Evolutionary conservation across 164 flowering plant genomes (phyloP).

Genomic region (Platanus orientalis): DNA sequence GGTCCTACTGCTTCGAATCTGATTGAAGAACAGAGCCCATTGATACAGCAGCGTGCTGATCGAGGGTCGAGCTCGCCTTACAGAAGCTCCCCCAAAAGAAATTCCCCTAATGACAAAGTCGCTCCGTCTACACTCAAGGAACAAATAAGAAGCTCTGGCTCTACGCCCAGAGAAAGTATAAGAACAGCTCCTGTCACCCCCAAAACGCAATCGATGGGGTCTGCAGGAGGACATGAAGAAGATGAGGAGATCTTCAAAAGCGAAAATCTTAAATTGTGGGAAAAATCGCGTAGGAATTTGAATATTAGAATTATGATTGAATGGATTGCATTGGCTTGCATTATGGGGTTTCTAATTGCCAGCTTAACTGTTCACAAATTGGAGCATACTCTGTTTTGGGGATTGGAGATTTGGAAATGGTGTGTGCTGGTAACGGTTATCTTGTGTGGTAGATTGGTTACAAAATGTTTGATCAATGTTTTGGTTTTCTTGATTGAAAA

Average conservation of each 20-base stretch:
- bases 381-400: slow-evolving; percentile 35
- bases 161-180: slow-evolving; percentile 2
- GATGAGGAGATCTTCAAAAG: slow-evolving; percentile 56
- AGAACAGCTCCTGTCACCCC: slow-evolving; percentile 22
- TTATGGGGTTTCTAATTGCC: slow-evolving; percentile 32
- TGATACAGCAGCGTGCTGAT: neutral
- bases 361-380: slow-evolving; percentile 41
- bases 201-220: slow-evolving; percentile 25
- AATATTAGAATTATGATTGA: slow-evolving; percentile 36
- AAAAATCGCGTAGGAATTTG: slow-evolving; percentile 31
- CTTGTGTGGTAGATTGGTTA: slow-evolving; percentile 57
- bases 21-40: slow-evolving; percentile 7
- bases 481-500: slow-evolving; percentile 61
- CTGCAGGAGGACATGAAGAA: slow-evolving; percentile 24
- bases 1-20: slow-evolving; percentile 13
- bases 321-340: slow-evolving; percentile 38
- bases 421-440: slow-evolving; percentile 56
- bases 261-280: slow-evolving; percentile 14
- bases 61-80: slow-evolving; percentile 12
- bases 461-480: slow-evolving; percentile 49
- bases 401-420: slow-evolving; percentile 78
- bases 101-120: slow-evolving; percentile 3
- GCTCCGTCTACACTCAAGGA: too few species aligned
- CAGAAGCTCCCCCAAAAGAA: slow-evolving; percentile 17
- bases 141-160: too few species aligned